Percentiles rank a stretch among this genome's conserved stretches.
Conservation (phyloP, 2,329 filamentous ascomycete species). For the Stromatinia cepivora region DNA sequence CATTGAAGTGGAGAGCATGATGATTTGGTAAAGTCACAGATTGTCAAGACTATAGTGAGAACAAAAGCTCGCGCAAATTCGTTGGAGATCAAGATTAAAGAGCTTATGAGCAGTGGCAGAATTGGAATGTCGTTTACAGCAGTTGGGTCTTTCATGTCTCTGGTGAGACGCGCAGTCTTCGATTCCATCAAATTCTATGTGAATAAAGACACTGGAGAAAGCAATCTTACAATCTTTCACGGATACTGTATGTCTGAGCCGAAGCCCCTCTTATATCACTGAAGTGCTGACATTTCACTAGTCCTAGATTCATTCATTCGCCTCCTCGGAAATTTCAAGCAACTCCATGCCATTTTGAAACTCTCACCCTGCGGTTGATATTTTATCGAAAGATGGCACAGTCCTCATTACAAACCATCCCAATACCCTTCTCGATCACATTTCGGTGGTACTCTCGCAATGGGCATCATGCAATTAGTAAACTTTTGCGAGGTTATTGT, state of each 20-base stretch:
- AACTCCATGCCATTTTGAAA: conserved; percentile 37
- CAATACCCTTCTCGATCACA: conserved; percentile 42
- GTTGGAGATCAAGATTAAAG: conserved; percentile 45
- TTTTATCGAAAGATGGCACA: conserved; percentile 29
- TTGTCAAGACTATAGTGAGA: conserved; percentile 49
- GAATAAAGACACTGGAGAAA: not conserved
- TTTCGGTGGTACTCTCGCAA: conserved; percentile 41
- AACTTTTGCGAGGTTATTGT: conserved; percentile 13
- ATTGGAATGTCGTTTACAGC: conserved; percentile 42
- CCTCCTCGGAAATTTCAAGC: conserved; percentile 41
- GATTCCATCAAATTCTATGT: not conserved
- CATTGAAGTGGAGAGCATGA: conserved; percentile 43
- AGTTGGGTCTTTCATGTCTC: not conserved
- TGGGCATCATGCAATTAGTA: conserved; percentile 40
- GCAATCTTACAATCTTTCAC: too few species aligned
- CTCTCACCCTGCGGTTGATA: conserved; percentile 25
- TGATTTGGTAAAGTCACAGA: conserved; percentile 44
- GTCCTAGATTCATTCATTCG: conserved; percentile 40
- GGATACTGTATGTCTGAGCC: too few species aligned
- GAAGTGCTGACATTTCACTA: not conserved
- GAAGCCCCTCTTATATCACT: not conserved
- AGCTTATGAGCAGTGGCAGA: conserved; percentile 45
- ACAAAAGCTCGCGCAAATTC: conserved; percentile 49
- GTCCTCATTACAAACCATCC: conserved; percentile 32
- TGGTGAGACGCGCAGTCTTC: not conserved